Evolutionary conservation across 805 yeast genomes (phyloP).

Genomic region (Hanseniaspora valbyensis): DNA sequence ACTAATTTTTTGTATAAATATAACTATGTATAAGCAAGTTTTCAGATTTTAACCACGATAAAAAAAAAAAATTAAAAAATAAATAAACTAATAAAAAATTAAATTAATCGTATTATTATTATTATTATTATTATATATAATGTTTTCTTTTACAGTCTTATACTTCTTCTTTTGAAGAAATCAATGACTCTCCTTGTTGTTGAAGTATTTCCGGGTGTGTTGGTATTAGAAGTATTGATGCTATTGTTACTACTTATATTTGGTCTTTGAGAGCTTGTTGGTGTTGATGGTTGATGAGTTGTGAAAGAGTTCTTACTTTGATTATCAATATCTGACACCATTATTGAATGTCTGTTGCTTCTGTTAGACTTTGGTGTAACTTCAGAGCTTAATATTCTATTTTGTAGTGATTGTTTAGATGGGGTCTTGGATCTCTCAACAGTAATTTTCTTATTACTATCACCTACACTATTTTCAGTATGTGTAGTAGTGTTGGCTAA

Average conservation of each 20-base stretch:
- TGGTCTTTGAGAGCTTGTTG: conserved; percentile 17
- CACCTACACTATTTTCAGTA: no score
- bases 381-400: conserved; percentile 4
- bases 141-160: conserved; percentile 20
- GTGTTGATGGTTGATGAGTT: conserved; percentile 5
- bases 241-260: no score
- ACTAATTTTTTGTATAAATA: background rate
- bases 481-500: background rate
- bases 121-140: background rate
- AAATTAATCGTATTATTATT: no score
- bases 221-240: background rate
- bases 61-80: background rate
- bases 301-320: background rate
- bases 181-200: conserved; percentile 72
- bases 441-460: no score
- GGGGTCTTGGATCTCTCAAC: background rate
- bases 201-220: conserved; percentile 29
- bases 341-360: conserved; percentile 7
- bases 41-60: background rate
- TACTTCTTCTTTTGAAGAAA: conserved; percentile 60
- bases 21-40: conserved; percentile 1
- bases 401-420: conserved; percentile 2
- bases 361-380: background rate
- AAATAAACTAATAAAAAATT: no score
- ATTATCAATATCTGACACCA: conserved; percentile 1